Conservation (phyloP, 768 basidiomycete species). For the Gyrodon lividus region DNA sequence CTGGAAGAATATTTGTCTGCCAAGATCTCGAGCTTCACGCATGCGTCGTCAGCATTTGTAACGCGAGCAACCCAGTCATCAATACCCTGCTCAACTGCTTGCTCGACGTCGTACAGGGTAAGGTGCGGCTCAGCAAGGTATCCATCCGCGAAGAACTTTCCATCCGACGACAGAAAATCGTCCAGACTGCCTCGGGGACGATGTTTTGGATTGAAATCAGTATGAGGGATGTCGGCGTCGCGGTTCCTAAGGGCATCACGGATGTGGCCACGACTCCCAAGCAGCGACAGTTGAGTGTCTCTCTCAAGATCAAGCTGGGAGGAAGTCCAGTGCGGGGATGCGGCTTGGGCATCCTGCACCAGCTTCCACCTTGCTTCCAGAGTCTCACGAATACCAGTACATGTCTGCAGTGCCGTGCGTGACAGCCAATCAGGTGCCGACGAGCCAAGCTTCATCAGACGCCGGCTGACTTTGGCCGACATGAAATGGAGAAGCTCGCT, state of each 20-base stretch:
- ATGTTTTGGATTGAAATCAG: conserved; percentile 3
- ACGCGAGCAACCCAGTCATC: conserved; percentile 34
- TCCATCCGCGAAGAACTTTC: conserved; percentile 9
- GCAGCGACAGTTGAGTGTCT: conserved; percentile 37
- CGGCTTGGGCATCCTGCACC: conserved; percentile 28
- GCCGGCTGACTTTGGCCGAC: conserved; percentile 36
- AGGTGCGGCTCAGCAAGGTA: conserved; percentile 13
- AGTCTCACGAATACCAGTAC: conserved; percentile 9
- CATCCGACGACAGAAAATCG: conserved; percentile 16
- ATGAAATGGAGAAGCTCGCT: conserved; percentile 39
- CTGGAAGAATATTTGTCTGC: conserved; percentile 28
- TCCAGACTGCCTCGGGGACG: conserved; percentile 12
- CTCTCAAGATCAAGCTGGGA: conserved; percentile 22
- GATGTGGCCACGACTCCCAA: conserved; percentile 30
- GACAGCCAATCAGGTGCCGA: conserved; percentile 18
- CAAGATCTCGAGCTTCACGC: conserved; percentile 20
- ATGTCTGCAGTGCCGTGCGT: conserved; percentile 1
- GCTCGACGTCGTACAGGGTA: conserved; percentile 39
- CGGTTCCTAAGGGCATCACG: conserved; percentile 10
- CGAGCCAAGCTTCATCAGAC: conserved; percentile 37
- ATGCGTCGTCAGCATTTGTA: conserved; percentile 7
- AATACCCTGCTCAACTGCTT: conserved; percentile 28
- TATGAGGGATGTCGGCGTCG: too few relatives aligned
- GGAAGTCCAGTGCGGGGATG: conserved; percentile 32
- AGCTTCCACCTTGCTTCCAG: conserved; percentile 38